A percentile compares a stretch with the other conserved stretches of the same genome.
Conservation (phyloP, 225 moss, liverwort and hornwort genomes). For the Straminergon stramineum region DNA sequence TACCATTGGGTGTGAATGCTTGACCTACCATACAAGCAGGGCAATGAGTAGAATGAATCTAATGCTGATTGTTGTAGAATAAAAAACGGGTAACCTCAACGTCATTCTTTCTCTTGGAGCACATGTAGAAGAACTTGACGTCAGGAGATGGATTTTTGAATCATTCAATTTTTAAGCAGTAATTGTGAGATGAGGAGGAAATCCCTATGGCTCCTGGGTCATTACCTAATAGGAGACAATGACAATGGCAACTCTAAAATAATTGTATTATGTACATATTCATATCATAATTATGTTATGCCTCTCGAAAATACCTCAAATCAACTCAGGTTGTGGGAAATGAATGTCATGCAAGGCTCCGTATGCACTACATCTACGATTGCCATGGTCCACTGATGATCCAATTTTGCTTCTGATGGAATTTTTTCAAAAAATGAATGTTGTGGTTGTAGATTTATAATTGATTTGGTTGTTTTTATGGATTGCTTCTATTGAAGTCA, state of each 20-base stretch:
- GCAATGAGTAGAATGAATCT: conserved; percentile 8
- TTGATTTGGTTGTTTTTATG: not conserved
- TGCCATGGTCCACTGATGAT: not conserved
- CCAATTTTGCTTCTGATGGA: not conserved
- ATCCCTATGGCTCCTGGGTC: not conserved
- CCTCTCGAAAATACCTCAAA: not conserved
- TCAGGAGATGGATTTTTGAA: not conserved
- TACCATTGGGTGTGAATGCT: not conserved
- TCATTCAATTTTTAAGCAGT: not conserved
- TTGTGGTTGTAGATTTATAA: not conserved
- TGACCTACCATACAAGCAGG: conserved; percentile 11
- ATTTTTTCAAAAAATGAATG: not conserved
- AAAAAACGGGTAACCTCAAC: not conserved
- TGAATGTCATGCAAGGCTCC: not conserved
- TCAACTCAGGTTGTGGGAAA: not conserved
- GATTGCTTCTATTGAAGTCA: not conserved
- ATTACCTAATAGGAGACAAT: not conserved
- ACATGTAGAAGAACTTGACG: not conserved
- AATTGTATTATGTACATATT: not conserved
- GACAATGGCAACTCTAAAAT: not conserved
- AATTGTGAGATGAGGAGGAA: not conserved
- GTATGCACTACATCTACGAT: not conserved
- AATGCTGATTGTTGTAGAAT: not conserved
- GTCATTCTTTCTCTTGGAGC: not conserved
- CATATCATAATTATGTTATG: not conserved